Conservation (phyloP, 495 filamentous ascomycete genomes). For the Melanomma pulvis-pyrius region DNA sequence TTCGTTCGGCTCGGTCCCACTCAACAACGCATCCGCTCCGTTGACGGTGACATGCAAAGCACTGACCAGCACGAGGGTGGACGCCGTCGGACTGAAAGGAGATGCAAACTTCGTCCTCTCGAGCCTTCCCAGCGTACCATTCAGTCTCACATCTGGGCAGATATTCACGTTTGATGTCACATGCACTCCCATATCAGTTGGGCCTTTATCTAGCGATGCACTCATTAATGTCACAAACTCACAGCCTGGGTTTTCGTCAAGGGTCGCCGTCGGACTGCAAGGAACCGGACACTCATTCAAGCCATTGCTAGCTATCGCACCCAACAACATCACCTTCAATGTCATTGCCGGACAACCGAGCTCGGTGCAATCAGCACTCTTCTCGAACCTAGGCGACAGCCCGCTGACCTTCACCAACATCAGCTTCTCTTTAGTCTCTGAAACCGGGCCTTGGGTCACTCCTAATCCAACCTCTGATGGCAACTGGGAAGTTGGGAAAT, state of each 20-base stretch:
- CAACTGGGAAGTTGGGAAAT: constrained; percentile 45
- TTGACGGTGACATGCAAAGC: constrained; percentile 18
- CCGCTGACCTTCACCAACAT: constrained; percentile 37
- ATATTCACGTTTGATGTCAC: constrained; percentile 49
- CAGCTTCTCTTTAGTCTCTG: constrained; percentile 43
- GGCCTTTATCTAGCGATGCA: constrained; percentile 49
- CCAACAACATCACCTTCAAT: constrained; percentile 48
- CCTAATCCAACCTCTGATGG: constrained; percentile 39
- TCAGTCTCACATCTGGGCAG: constrained; percentile 42
- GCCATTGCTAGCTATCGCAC: constrained; percentile 45
- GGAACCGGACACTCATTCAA: constrained; percentile 42
- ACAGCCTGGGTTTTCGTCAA: constrained; percentile 42
- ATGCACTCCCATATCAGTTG: constrained; percentile 46
- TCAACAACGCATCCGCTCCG: constrained; percentile 45
- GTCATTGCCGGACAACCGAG: constrained; percentile 44
- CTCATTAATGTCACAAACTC: constrained; percentile 44
- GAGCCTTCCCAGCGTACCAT: constrained; percentile 40
- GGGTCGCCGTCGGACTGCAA: constrained; percentile 43
- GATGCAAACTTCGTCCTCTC: constrained; percentile 40
- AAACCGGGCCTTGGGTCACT: constrained; percentile 44
- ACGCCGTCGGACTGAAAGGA: constrained; percentile 30
- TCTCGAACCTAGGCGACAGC: constrained; percentile 30
- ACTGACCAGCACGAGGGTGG: constrained; percentile 42
- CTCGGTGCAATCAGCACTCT: constrained; percentile 39
- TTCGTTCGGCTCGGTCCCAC: constrained; percentile 50